Percentiles rank a stretch among this genome's conserved stretches.
These are phyloP conservation scores for Colletotrichum lentis DNA, from an alignment of 2,329 filamentous ascomycete genomes.

Conservation along the genomic window DNA sequence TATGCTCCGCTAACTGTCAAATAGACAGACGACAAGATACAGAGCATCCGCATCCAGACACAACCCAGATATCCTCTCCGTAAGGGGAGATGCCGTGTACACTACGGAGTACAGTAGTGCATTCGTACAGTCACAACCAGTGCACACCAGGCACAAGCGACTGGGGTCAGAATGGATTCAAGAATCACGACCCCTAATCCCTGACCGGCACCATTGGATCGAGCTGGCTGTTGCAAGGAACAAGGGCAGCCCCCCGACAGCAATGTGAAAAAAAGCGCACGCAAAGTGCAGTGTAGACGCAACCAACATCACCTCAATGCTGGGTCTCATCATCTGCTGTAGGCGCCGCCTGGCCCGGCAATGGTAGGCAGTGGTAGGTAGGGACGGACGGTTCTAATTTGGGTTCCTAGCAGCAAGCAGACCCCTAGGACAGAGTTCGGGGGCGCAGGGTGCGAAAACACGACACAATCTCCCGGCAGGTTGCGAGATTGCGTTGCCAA, in stretches of 20 bases:
- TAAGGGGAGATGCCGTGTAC: no score
- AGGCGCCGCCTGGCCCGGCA: constrained; percentile 15
- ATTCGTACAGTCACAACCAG: no score
- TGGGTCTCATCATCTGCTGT: constrained; percentile 8
- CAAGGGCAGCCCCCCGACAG: constrained; percentile 1
- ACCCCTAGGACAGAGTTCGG: not conserved
- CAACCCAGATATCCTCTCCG: no score
- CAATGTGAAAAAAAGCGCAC: constrained; percentile 6
- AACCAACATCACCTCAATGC: not conserved
- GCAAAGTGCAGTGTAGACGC: not conserved
- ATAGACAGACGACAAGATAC: no score
- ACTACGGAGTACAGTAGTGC: no score
- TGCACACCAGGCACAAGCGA: not conserved
- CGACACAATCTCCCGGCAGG: not conserved
- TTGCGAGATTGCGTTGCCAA: not conserved
- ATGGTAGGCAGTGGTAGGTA: not conserved
- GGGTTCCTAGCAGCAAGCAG: not conserved
- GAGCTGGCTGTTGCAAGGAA: constrained; percentile 15
- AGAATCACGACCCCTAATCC: not conserved
- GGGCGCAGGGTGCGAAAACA: not conserved
- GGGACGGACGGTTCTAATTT: constrained; percentile 21
- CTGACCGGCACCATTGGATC: not conserved
- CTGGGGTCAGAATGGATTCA: constrained; percentile 4
- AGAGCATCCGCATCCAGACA: no score
- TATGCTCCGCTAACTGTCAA: not conserved